A percentile compares a stretch with the other conserved stretches of the same genome.
Evolutionary conservation across 345 rosid genomes (phyloP).

Genomic region (Toxicodendron radicans): DNA sequence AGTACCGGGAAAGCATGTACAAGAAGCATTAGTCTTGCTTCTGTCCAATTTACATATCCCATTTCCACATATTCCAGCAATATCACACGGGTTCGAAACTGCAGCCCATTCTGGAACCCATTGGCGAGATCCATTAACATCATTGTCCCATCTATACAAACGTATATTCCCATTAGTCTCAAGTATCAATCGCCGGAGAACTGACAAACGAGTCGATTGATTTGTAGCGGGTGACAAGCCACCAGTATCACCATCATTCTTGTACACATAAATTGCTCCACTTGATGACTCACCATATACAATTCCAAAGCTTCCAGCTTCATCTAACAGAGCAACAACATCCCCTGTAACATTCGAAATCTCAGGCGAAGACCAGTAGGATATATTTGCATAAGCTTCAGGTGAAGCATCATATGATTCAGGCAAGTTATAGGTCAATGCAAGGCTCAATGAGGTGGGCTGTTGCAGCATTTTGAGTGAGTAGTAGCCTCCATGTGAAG

Average conservation of each 20-base stretch:
- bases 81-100: constrained; percentile 81
- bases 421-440: constrained; percentile 64
- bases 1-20: constrained; percentile 72
- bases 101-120: constrained; percentile 97
- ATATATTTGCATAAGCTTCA: constrained; percentile 50
- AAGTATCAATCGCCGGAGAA: constrained; percentile 58
- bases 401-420: constrained; percentile 30
- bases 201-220: constrained; percentile 34
- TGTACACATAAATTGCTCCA: constrained; percentile 80
- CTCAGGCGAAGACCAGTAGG: constrained; percentile 90
- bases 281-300: constrained; percentile 69
- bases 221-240: constrained; percentile 43
- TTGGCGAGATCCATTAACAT: constrained; percentile 70
- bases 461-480: constrained; percentile 85
- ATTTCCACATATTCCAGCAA: constrained; percentile 83
- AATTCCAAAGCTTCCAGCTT: constrained; percentile 83
- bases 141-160: constrained; percentile 80
- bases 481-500: constrained; percentile 57
- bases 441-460: constrained; percentile 80
- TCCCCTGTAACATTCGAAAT: constrained; percentile 84
- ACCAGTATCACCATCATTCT: constrained; percentile 56
- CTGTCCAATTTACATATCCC: constrained; percentile 74
- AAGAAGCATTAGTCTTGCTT: constrained; percentile 74
- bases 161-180: constrained; percentile 80
- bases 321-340: constrained; percentile 67